Base-by-base conservation (phyloP, 352 stramenopile species). In the Globisporangium radiosum region DNA sequence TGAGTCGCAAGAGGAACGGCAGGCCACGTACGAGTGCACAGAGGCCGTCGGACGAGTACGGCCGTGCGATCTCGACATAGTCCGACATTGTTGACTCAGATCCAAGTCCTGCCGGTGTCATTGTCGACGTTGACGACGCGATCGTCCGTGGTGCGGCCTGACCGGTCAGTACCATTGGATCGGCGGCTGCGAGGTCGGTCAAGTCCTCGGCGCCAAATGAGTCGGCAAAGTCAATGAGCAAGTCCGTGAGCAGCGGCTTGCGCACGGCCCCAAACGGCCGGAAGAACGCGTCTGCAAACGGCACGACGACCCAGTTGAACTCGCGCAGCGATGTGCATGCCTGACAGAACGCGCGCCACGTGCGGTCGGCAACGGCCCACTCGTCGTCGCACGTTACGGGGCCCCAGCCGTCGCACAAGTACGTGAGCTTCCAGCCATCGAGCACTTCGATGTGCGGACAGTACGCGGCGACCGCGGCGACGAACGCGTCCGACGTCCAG, bases 281-380 rank as follows among this genome's bases (percentile, higher is more conserved):
- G 13, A 87, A 69, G 56, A 84, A 87, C 0, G 59, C 64, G 17
- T 85, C 77, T 0, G 64, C 72, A 49, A 80, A 83, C 10, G 77
- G 77, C 17, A 78, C 75, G 36, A 83, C 73, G 0, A 64, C 65
- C 73, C 75, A 85, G 57, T 85, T 85, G 60, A 87, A 87, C 62
- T 85, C 75, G 2, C 68, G 69, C 39, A 87, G 52, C 7, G 73
- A 45, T 7, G 64, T 57, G 33, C 76, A 85, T 8, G 59, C 63
- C 4, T 36, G 52, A 51, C 71, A 81, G 43, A 87, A 87, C 10
- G 52, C 52, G 19, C 72, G 63, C 76, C 76, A 87, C 13, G 64
- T 61, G 0, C 70, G 64, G 4, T 70, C 51, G 4, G 65, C 70
- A 4, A 86, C 50, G 13, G 72, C 62, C 76, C 76, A 86, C 54